Evolutionary conservation across 495 filamentous ascomycete genomes (phyloP).

Genomic region (Aspergillus leporis): DNA sequence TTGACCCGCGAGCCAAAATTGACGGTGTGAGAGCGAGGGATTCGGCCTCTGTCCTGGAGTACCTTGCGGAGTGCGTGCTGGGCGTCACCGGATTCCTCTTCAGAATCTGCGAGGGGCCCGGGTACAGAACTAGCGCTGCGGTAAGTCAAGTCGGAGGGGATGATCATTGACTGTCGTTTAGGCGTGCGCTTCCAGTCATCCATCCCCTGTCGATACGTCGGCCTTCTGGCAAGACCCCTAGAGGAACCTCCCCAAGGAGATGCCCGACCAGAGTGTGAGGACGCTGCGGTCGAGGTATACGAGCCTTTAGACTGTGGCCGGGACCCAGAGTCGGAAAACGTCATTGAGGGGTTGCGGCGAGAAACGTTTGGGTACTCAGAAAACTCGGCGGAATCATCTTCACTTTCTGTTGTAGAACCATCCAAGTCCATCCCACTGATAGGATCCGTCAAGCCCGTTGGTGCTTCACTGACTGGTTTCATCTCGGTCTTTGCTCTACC

Average conservation of each 20-base stretch:
- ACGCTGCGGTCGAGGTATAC: slow-evolving; percentile 46
- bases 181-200: slow-evolving; percentile 40
- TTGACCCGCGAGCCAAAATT: slow-evolving; percentile 31
- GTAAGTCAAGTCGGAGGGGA: slow-evolving; percentile 38
- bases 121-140: slow-evolving; percentile 46
- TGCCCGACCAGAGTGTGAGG: slow-evolving; percentile 42
- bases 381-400: slow-evolving; percentile 60
- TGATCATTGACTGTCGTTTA: slow-evolving; percentile 36
- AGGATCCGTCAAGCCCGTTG: slow-evolving; percentile 42
- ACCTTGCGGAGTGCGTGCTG: slow-evolving; percentile 71
- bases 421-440: slow-evolving; percentile 47
- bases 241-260: slow-evolving; percentile 45
- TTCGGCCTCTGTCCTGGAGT: slow-evolving; percentile 60
- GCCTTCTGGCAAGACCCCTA: slow-evolving; percentile 28
- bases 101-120: slow-evolving; percentile 54
- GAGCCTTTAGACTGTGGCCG: slow-evolving; percentile 52
- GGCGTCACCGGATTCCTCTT: slow-evolving; percentile 55
- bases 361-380: slow-evolving; percentile 66
- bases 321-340: slow-evolving; percentile 56
- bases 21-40: slow-evolving; percentile 39
- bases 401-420: slow-evolving; percentile 49
- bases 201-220: slow-evolving; percentile 29
- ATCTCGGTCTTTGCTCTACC: slow-evolving; percentile 73
- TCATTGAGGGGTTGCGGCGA: slow-evolving; percentile 64
- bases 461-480: slow-evolving; percentile 52